Base-by-base conservation (phyloP, 2,329 filamentous ascomycete genomes). In the Xylariomycetidae sp. region DNA sequence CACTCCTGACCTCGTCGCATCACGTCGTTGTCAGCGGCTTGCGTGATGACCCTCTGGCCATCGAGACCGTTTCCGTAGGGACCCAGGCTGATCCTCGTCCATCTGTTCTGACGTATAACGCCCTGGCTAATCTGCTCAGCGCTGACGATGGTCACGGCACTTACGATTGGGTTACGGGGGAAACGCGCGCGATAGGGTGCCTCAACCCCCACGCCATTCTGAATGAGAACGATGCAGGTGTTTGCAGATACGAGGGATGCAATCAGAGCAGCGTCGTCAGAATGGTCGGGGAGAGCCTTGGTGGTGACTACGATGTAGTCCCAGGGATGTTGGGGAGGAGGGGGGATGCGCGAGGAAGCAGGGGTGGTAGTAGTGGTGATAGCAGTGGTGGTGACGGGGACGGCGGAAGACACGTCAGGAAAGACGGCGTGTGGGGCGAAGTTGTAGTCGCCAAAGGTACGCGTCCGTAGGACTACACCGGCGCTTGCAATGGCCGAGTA, bases 161-260 rank as follows among this genome's bases (percentile, higher is more conserved):
- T 82, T 38, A 85, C 60, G 29, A 87, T 75, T 2, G 74, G 68
- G 2, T 70, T 73, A 3, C 51, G 28, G 0, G 80, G 77, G 47
- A 85, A 86, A 5, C 80, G 70, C 32, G 63, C 61, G 18, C 69
- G 61, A 58, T 85, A 85, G 5, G 80, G 79, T 10, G 70, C 71
- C 54, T 85, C 81, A 13, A 84, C 78, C n/a, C 80, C 80, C 13
- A 85, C 66, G 15, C 81, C 81, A 52, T 85, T 85, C 56, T 85
- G 81, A 42, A 85, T 80, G 32, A 85, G 66, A 11, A 85, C 76
- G 41, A 85, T 74, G 28, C 69, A 70, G 2, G 77, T 75, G 22
- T 56, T 52, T 3, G 66, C 55, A 0, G 64, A 59, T 12, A 85
- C 72, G 4, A 85, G 62, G 1, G 78, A 76, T 25, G 75, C 71